Percentiles rank a stretch among this genome's conserved stretches.
Conservation (phyloP, 345 rosid genomes). For the Gossypium raimondii region DNA sequence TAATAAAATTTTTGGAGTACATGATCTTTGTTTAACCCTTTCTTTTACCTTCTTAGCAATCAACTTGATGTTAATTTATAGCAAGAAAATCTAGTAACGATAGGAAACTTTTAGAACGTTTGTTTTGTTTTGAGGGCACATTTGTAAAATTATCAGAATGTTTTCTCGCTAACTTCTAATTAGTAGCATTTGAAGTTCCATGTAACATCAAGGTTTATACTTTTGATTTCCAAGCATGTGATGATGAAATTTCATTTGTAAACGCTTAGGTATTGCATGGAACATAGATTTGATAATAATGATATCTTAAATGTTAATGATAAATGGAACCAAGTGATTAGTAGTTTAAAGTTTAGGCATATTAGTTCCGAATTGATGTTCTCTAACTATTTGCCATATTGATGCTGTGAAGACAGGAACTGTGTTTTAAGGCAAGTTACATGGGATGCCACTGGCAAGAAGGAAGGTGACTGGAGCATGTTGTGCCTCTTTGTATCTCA, state of each 20-base stretch:
- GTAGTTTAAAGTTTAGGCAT: neutral
- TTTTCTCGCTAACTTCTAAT: neutral
- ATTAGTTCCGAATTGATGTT: neutral
- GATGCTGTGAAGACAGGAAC: slow-evolving; percentile 4
- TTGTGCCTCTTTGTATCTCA: neutral
- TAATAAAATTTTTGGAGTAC: neutral
- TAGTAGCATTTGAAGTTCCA: neutral
- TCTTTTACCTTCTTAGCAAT: neutral
- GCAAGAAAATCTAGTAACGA: neutral
- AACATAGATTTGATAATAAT: neutral
- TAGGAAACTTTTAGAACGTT: neutral
- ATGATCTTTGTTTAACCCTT: neutral
- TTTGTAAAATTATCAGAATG: neutral
- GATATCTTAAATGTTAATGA: neutral
- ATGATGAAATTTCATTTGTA: neutral
- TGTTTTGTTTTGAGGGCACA: neutral
- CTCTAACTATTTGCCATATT: neutral
- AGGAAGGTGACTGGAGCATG: neutral
- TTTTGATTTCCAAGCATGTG: slow-evolving; percentile 1
- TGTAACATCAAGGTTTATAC: neutral
- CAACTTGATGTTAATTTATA: neutral
- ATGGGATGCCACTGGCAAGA: neutral
- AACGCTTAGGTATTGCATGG: neutral
- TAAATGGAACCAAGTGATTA: neutral
- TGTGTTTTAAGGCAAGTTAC: neutral